Evolutionary conservation across 2,329 filamentous ascomycete species (phyloP).

Genomic region (Neoscytalidium dimidiatum): DNA sequence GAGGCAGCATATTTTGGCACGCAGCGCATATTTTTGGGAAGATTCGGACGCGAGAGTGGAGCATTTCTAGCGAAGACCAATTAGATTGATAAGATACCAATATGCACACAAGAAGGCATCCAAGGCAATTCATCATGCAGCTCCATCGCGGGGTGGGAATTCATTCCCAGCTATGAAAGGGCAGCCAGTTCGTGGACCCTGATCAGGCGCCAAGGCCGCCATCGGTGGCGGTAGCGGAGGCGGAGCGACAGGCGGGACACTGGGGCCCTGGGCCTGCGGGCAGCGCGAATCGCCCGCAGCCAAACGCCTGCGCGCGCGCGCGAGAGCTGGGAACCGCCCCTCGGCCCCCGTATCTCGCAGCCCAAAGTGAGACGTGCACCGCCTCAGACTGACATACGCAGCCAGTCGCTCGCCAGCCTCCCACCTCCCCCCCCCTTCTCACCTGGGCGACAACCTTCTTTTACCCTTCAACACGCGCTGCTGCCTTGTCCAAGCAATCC

Average conservation of each 20-base stretch:
- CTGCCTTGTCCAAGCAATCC: not conserved
- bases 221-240: constrained; percentile 12
- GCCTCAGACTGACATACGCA: constrained; percentile 14
- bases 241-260: constrained; percentile 8
- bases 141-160: not conserved
- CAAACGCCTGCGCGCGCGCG: not conserved
- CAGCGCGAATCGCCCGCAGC: not conserved
- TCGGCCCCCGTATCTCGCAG: constrained; percentile 9
- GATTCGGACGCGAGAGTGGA: not conserved
- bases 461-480: not conserved
- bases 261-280: not conserved
- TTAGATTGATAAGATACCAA: constrained; percentile 12
- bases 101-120: not conserved
- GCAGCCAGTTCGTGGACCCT: not conserved
- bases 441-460: not conserved
- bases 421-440: not conserved
- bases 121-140: not conserved
- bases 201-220: constrained; percentile 7
- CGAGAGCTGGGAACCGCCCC: not conserved
- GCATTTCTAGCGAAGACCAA: not conserved
- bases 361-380: constrained; percentile 13
- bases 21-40: not conserved
- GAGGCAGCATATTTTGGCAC: not conserved
- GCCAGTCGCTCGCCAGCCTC: not conserved
- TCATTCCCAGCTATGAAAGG: not conserved